Percentiles rank a stretch among this genome's conserved stretches.
Evolutionary conservation across 1,139 yeast genomes (phyloP).

Genomic region (Diutina sp.): DNA sequence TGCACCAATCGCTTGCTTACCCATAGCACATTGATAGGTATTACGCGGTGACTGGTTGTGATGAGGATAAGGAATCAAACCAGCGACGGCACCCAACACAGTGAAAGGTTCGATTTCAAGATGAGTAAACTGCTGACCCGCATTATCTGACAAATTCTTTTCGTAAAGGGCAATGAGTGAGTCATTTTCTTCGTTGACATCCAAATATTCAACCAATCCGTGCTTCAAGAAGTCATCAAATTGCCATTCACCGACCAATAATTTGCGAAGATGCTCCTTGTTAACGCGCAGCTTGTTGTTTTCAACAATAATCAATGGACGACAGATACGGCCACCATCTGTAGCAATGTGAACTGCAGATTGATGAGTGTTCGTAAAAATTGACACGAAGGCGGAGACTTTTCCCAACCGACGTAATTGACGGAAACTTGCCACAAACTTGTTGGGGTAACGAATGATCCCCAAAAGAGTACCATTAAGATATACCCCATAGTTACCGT

Average conservation of each 20-base stretch:
- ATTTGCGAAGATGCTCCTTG: conserved; percentile 50
- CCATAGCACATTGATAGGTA: conserved; percentile 99
- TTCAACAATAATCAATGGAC: conserved; percentile 80
- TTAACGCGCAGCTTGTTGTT: conserved; percentile 59
- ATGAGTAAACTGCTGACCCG: conserved; percentile 48
- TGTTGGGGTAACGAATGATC: conserved; percentile 72
- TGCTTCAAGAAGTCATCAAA: conserved; percentile 80
- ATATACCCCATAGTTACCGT: conserved; percentile 72
- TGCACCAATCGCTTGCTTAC: conserved; percentile 99
- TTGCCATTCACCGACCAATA: conserved; percentile 58
- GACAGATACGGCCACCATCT: conserved; percentile 97
- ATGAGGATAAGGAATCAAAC: conserved; percentile 98
- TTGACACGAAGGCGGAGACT: conserved; percentile 81
- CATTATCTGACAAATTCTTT: conserved; percentile 21
- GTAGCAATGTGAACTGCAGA: conserved; percentile 94
- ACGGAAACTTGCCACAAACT: conserved; percentile 72
- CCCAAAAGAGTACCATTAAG: conserved; percentile 92
- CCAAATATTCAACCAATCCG: conserved; percentile 90
- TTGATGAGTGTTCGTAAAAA: conserved; percentile 83
- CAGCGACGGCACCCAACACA: conserved; percentile 95
- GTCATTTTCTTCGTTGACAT: conserved; percentile 96
- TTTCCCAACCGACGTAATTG: conserved; percentile 72
- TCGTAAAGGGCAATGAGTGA: conserved; percentile 88
- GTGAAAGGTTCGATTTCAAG: conserved; percentile 96
- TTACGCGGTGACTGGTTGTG: conserved; percentile 98